Evolutionary conservation across 345 rosid species (phyloP).

Genomic region (Populus davidiana): DNA sequence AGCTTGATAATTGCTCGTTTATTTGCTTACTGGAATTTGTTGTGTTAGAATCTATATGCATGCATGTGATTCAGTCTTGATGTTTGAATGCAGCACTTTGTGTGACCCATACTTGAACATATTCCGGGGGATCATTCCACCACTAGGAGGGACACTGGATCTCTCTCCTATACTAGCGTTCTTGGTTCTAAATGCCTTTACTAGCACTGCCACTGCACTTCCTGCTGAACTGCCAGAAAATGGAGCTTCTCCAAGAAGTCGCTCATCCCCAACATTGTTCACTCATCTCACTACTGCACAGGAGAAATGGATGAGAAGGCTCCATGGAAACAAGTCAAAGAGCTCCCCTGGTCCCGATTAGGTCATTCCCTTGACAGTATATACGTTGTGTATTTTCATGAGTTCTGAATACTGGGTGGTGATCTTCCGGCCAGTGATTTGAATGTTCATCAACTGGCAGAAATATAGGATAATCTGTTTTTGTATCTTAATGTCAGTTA

Average conservation of each 20-base stretch:
- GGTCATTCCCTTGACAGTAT: constrained; percentile 2
- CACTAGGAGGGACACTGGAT: constrained; percentile 80
- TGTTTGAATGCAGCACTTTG: constrained; percentile 48
- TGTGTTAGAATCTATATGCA: not conserved
- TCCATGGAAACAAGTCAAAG: constrained; percentile 28
- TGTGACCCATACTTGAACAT: constrained; percentile 97
- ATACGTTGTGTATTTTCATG: not conserved
- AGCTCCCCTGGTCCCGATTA: constrained; percentile 25
- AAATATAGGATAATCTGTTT: constrained; percentile 1
- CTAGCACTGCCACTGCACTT: constrained; percentile 76
- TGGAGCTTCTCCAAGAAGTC: constrained; percentile 25
- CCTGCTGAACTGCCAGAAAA: constrained; percentile 72
- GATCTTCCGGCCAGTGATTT: not conserved
- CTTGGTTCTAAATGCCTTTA: constrained; percentile 74
- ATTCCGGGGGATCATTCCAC: constrained; percentile 93
- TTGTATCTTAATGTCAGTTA: not conserved
- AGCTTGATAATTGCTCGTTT: not conserved
- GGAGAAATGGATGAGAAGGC: constrained; percentile 74
- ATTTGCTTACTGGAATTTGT: not conserved
- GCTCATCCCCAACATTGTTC: constrained; percentile 19
- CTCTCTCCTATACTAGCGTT: constrained; percentile 85
- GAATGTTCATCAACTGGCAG: not conserved
- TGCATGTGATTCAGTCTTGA: not conserved
- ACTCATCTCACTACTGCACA: constrained; percentile 36
- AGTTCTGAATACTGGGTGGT: not conserved